phyloP scores from a whole-genome alignment of 345 rosid species.

The Eucalyptus tenuipes region DNA sequence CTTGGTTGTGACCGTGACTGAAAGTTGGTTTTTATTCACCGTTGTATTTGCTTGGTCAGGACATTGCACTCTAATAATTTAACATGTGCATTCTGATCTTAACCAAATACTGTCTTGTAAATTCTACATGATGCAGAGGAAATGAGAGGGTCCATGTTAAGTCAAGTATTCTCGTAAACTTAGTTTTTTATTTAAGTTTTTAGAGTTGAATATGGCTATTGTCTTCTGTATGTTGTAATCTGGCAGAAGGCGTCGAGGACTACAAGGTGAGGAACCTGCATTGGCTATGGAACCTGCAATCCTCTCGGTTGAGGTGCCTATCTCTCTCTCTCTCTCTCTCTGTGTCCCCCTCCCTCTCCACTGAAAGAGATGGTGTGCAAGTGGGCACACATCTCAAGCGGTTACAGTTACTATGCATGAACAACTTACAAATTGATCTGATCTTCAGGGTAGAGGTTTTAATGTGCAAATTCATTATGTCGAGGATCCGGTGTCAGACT shows the following conservation, averaged over 20 bases:
- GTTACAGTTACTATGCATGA: background rate
- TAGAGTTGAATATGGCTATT: background rate
- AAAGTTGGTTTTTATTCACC: background rate
- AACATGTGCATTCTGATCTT: background rate
- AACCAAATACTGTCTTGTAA: background rate
- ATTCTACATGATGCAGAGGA: background rate
- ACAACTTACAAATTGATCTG: background rate
- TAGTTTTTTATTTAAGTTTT: background rate
- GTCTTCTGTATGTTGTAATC: background rate
- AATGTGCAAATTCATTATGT: slow-evolving; percentile 68
- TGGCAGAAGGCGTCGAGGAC: slow-evolving; percentile 37
- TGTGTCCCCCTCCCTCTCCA: background rate
- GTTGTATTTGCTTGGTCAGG: background rate
- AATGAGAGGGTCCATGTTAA: background rate
- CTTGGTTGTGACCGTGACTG: background rate
- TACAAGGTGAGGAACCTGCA: slow-evolving; percentile 28
- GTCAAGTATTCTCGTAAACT: background rate
- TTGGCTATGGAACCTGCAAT: slow-evolving; percentile 74
- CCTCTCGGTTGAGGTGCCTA: slow-evolving; percentile 78
- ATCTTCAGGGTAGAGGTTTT: slow-evolving; percentile 87
- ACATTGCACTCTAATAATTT: background rate
- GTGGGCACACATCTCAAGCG: background rate
- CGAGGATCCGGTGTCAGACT: slow-evolving; percentile 88
- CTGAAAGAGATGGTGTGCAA: background rate
- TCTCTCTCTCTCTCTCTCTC: background rate